Evolutionary conservation across 2,329 filamentous ascomycete genomes (phyloP).

Genomic region (Mycogone perniciosa): DNA sequence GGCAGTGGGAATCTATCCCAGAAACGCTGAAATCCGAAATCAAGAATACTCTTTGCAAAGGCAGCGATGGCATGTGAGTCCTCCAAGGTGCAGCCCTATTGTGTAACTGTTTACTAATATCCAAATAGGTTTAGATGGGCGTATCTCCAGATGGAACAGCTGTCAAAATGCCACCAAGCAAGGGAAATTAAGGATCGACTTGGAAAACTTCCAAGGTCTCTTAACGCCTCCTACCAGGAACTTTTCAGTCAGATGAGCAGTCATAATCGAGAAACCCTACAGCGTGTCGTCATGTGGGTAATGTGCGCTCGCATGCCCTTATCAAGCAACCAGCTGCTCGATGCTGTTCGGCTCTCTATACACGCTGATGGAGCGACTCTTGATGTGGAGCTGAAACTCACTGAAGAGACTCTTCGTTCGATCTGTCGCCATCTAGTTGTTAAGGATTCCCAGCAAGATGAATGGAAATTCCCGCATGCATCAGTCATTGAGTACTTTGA

Average conservation of each 20-base stretch:
- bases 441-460: not conserved
- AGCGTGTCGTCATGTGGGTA: not conserved
- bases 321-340: not conserved
- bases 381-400: not conserved
- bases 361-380: not conserved
- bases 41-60: not conserved
- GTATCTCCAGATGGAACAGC: conserved; percentile 1
- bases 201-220: conserved; percentile 4
- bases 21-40: not conserved
- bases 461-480: conserved; percentile 6
- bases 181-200: not conserved
- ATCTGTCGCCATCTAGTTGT: conserved; percentile 3
- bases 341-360: conserved; percentile 1
- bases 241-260: not conserved
- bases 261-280: not conserved
- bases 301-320: not conserved
- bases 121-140: conserved; percentile 3
- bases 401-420: not conserved
- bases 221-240: not conserved
- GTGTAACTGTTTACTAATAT: not conserved
- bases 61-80: conserved; percentile 2
- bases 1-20: not conserved
- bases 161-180: not conserved
- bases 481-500: conserved; percentile 7
- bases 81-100: not conserved